Percentiles rank a stretch among this genome's conserved stretches.
Conservation (phyloP, 371 early-diverging fungal species). For the Phascolomyces articulosus region DNA sequence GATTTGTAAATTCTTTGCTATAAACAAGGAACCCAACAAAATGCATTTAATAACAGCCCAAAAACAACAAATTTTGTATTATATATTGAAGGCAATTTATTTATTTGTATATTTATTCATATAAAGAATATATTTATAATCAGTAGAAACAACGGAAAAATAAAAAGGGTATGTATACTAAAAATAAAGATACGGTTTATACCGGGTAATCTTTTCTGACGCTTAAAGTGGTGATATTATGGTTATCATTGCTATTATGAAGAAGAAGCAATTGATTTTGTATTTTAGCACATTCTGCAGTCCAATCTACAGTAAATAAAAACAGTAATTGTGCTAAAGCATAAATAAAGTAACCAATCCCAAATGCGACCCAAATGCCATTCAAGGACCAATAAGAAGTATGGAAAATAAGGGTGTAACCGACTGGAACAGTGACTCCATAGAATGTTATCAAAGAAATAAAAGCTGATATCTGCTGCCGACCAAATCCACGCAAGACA, state of each 20-base stretch:
- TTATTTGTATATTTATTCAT: too few species aligned
- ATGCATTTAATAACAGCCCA: too few species aligned
- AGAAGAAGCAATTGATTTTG: neutral
- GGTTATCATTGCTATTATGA: neutral
- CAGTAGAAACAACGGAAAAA: too few species aligned
- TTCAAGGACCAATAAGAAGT: slow-evolving; percentile 42
- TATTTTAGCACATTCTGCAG: slow-evolving; percentile 7
- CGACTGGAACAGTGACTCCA: slow-evolving; percentile 62
- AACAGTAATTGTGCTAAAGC: slow-evolving; percentile 9
- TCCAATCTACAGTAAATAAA: slow-evolving; percentile 13
- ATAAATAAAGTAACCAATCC: slow-evolving; percentile 35
- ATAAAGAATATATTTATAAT: too few species aligned
- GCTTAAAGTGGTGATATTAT: neutral
- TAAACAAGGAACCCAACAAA: too few species aligned
- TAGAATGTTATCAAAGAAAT: slow-evolving; percentile 56
- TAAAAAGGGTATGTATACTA: too few species aligned
- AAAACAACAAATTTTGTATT: too few species aligned
- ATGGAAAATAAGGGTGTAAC: slow-evolving; percentile 54
- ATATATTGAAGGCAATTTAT: too few species aligned
- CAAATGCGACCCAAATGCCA: slow-evolving; percentile 68
- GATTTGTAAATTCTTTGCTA: too few species aligned
- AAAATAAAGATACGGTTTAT: too few species aligned
- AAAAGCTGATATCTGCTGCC: slow-evolving; percentile 62
- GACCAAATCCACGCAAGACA: slow-evolving; percentile 64
- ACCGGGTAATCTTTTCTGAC: too few species aligned